A percentile compares a stretch with the other conserved stretches of the same genome.
phyloP scores from a whole-genome alignment of 2,329 filamentous ascomycete genomes.

The Xylariaceae sp. region DNA sequence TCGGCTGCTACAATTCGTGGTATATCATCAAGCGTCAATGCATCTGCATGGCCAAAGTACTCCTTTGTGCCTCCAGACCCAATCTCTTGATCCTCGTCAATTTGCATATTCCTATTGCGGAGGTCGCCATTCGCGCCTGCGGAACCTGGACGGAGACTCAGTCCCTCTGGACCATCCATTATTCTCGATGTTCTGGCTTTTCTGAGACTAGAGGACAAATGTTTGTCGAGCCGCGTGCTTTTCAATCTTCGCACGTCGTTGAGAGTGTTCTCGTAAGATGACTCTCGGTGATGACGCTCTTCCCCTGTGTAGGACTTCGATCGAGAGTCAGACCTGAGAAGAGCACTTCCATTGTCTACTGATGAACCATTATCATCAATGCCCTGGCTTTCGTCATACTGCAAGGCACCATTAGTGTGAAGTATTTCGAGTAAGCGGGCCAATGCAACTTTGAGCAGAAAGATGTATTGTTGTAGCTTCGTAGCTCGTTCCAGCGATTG shows the following conservation, averaged over 20 bases:
- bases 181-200: slow-evolving; percentile 88
- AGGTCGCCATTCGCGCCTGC: slow-evolving; percentile 56
- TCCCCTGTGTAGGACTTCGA: slow-evolving; percentile 71
- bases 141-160: slow-evolving; percentile 65
- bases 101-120: slow-evolving; percentile 61
- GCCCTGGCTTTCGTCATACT: slow-evolving; percentile 66
- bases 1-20: slow-evolving; percentile 93
- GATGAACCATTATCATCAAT: slow-evolving; percentile 57
- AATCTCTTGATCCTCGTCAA: slow-evolving; percentile 72
- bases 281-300: slow-evolving; percentile 60
- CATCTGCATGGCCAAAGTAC: slow-evolving; percentile 86
- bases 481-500: slow-evolving; percentile 68
- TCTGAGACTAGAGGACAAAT: slow-evolving; percentile 87
- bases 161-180: slow-evolving; percentile 79
- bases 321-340: slow-evolving; percentile 61
- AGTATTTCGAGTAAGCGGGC: slow-evolving; percentile 85
- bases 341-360: slow-evolving; percentile 46
- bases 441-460: slow-evolving; percentile 85
- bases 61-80: slow-evolving; percentile 70
- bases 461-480: slow-evolving; percentile 90
- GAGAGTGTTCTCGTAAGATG: slow-evolving; percentile 90
- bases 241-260: slow-evolving; percentile 89
- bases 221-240: slow-evolving; percentile 90
- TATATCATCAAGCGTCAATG: slow-evolving; percentile 92
- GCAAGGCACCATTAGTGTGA: slow-evolving; percentile 74